phyloP scores from a whole-genome alignment of 305 asterid genomes.

The Solanum hybrid region DNA sequence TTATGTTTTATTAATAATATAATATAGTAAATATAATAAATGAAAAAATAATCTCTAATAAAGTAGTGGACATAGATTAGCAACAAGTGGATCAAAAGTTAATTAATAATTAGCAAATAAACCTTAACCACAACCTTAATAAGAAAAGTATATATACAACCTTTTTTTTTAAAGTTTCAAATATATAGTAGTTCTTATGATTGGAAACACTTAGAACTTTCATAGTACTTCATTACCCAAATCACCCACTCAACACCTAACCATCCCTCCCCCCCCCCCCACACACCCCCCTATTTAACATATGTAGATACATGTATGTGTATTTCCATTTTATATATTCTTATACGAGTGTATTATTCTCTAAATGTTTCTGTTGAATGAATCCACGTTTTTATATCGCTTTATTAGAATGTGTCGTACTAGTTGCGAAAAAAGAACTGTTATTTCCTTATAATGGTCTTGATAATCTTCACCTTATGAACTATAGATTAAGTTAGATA shows the following conservation, averaged over 20 bases:
- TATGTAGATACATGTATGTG: too few species aligned
- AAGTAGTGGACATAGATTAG: conserved; percentile 6
- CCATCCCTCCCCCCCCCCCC: background rate
- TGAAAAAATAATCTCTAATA: background rate
- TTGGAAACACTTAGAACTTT: background rate
- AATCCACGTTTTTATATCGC: background rate
- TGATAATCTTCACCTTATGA: background rate
- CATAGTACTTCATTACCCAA: background rate
- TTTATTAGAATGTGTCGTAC: background rate
- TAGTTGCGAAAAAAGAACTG: background rate
- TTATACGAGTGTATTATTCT: background rate
- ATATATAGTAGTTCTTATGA: background rate
- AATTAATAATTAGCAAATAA: conserved; percentile 1
- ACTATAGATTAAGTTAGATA: background rate
- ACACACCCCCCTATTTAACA: too few species aligned
- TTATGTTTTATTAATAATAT: background rate
- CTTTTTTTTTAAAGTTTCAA: background rate
- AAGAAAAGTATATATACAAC: background rate
- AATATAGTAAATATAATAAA: background rate
- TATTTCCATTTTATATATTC: background rate
- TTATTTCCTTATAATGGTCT: background rate
- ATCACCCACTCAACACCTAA: background rate
- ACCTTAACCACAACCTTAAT: conserved; percentile 3
- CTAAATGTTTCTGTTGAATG: background rate
- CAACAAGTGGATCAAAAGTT: background rate